Evolutionary conservation across 768 basidiomycete species (phyloP), one percentile per base, ranked within the genome.

Genomic region (Lactifluus echinatus): DNA sequence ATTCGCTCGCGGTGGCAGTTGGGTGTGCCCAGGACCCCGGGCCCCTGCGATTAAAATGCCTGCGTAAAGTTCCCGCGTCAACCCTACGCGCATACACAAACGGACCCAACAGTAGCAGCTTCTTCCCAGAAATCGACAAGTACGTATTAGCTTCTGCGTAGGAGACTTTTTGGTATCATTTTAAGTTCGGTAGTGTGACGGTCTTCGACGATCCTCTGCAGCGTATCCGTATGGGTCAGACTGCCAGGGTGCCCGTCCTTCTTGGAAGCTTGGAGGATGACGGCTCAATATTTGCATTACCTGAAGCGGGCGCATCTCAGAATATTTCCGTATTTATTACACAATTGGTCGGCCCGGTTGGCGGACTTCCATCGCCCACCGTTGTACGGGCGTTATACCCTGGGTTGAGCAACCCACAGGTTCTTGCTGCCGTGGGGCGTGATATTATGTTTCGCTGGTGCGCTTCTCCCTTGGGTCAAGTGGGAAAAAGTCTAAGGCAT

Each of bases 1-100:
- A 59, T 8, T 46, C 37, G 15, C 49, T 59, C 26, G 37, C 57
- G 7, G 31, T 39, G 3, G 53, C 57, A 5, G 11, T 59, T 17
- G 61, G 61, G 23, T 69, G 68, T 40, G 46, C 17, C 1, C 56
- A 66, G 29, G 2, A 54, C 4, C 57, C 66, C 11, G 68, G 68
- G 14, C 4, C 62, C 1, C 33, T n/a, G 40, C 55, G 68, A 12
- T 50, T 68, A 6, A 33, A 63, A 15, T 69, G 68, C 54, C 57
- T 69, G 8, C 66, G 62, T 26, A 26, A 48, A 12, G 58, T 69
- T 8, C 58, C 68, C 8, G 63, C 66, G 4, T 14, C 44, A 11
- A 43, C 34, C 2, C 68, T 69, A 43, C 62, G 55, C 0, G 48
- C 47, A 2, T 69, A 39, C 26, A 54, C 52, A 19, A 59, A 49